Evolutionary conservation across 2,329 filamentous ascomycete genomes (phyloP), one percentile per base, ranked within the genome.

Genomic region (Emergomyces orientalis): DNA sequence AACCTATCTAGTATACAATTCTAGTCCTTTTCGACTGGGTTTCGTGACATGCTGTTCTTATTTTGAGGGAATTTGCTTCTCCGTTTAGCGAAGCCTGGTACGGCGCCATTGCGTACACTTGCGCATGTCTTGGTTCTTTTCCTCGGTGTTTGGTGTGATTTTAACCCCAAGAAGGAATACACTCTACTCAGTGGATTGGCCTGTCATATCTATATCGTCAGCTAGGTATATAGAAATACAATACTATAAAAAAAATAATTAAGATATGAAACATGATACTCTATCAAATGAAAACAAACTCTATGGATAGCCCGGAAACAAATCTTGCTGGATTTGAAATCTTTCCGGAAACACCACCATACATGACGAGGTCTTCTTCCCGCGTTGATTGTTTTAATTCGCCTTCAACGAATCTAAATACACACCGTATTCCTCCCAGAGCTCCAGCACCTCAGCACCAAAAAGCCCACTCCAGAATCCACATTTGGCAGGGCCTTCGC

Each of bases 391-490:
- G 7, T 22, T 22, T 54, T 34, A 34, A 55, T 22, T 55, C 30
- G 9, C 8, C n/a, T 57, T 27, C n/a, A 25, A 41, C n/a, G 34
- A 39, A 67, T 79, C 77, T 66, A 86, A 71, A 67, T 76, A 77
- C 66, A 75, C 71, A 34, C 77, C 80, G 76, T 97, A 97, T 64
- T 90, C 86, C 25, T 80, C 77, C 88, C 90, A 97, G 37, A 97
- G 76, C 65, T 87, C 79, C 54, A 83, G 78, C 0, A 96, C 85
- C 0, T 82, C 79, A 51, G 79, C 73, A 0, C 88, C 89, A 68
- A 90, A 84, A 32, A 93, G 63, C n/a, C 68, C 68, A 39, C 65
- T 69, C 76, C 75, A 77, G 60, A 77, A 77, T 1, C 69, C 63
- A 55, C 54, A 22, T 27, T 60, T 14, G 14, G 22, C 57, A 25